phyloP scores from a whole-genome alignment of 768 basidiomycete genomes.

The Russula sp. region DNA sequence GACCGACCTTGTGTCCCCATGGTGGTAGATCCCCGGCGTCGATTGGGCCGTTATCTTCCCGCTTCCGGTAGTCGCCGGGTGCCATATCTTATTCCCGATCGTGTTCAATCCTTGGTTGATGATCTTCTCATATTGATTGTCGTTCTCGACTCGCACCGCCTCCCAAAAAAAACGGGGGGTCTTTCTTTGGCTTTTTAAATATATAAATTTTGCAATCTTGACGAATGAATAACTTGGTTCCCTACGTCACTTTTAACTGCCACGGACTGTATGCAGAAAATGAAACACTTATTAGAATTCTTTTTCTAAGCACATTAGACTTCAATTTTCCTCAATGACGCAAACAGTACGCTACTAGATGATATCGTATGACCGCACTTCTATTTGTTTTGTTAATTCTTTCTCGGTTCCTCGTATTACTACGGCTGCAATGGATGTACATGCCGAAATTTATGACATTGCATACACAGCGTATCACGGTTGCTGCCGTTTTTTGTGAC shows the following conservation, averaged over 20 bases:
- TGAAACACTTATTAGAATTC: background rate
- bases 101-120: conserved; percentile 89
- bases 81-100: conserved; percentile 76
- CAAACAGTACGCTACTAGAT: background rate
- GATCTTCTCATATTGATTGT: conserved; percentile 65
- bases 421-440: background rate
- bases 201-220: background rate
- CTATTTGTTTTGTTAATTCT: background rate
- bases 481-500: too few species aligned
- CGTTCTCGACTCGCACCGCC: too few species aligned
- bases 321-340: background rate
- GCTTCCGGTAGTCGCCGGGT: conserved; percentile 59
- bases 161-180: background rate
- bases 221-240: background rate
- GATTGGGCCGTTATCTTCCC: conserved; percentile 78
- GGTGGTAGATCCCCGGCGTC: conserved; percentile 58
- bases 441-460: background rate
- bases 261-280: background rate
- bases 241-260: background rate
- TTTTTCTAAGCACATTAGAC: background rate
- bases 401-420: background rate
- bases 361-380: background rate
- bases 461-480: background rate
- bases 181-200: background rate
- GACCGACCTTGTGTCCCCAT: conserved; percentile 53